phyloP scores from a whole-genome alignment of 441 rosid genomes.

The Populus trichocarpa region DNA sequence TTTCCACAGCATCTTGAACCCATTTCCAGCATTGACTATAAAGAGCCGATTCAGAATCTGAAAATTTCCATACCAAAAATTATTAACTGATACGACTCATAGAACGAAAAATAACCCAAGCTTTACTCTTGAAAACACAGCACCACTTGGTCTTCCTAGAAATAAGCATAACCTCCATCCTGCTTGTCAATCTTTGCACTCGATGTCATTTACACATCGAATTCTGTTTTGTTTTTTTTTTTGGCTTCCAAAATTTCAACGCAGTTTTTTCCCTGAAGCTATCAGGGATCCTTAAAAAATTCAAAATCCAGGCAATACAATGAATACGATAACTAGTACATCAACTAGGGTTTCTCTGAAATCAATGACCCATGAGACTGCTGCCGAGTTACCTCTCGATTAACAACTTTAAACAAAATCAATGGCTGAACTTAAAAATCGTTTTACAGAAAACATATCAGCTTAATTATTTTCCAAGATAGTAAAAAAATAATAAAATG shows the following conservation, averaged over 20 bases:
- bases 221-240: too few relatives aligned
- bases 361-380: neutral
- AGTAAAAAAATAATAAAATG: neutral
- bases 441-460: neutral
- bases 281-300: neutral
- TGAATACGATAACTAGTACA: neutral
- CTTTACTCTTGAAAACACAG: neutral
- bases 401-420: neutral
- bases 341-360: neutral
- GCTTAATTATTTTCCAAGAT: neutral
- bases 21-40: slow-evolving; percentile 62
- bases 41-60: slow-evolving; percentile 50
- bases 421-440: neutral
- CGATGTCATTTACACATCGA: too few relatives aligned
- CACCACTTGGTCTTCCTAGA: too few relatives aligned
- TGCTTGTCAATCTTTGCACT: neutral
- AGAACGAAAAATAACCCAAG: neutral
- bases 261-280: too few relatives aligned
- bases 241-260: too few relatives aligned
- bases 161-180: neutral
- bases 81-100: neutral
- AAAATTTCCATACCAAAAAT: slow-evolving; percentile 5
- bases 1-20: slow-evolving; percentile 63
- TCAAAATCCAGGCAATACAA: neutral
- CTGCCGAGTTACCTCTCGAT: neutral